Evolutionary conservation across 1,139 yeast genomes (phyloP).

Genomic region (Candida tetrigidarum): DNA sequence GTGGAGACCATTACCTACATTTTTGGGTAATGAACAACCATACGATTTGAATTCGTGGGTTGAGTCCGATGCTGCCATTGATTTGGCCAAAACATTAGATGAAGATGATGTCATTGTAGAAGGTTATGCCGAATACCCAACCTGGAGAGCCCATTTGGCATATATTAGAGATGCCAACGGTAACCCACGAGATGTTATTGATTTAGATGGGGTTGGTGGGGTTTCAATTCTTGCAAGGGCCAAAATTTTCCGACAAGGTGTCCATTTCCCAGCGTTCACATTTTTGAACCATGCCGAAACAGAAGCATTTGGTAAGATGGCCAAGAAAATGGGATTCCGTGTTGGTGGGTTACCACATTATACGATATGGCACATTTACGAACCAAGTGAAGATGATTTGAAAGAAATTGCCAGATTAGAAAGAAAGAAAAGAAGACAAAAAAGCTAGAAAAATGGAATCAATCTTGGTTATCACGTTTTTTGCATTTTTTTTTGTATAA

Average conservation of each 20-base stretch:
- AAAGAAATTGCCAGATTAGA: slow-evolving; percentile 72
- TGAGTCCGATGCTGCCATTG: slow-evolving; percentile 73
- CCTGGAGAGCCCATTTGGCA: slow-evolving; percentile 86
- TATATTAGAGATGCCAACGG: slow-evolving; percentile 70
- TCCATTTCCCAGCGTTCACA: slow-evolving; percentile 87
- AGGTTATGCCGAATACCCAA: slow-evolving; percentile 89
- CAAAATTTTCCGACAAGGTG: slow-evolving; percentile 78
- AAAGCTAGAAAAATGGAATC: slow-evolving; percentile 16
- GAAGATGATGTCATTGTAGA: slow-evolving; percentile 92
- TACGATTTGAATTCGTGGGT: slow-evolving; percentile 91
- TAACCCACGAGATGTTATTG: slow-evolving; percentile 65
- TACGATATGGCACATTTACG: slow-evolving; percentile 87
- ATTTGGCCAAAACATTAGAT: slow-evolving; percentile 64
- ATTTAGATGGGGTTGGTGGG: slow-evolving; percentile 89
- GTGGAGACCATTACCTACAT: slow-evolving; percentile 84
- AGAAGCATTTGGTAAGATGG: slow-evolving; percentile 90
- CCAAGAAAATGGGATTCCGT: slow-evolving; percentile 74
- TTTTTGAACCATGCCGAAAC: slow-evolving; percentile 92
- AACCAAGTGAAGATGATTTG: slow-evolving; percentile 90
- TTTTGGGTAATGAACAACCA: slow-evolving; percentile 78
- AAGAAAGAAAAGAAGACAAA: slow-evolving; percentile 62
- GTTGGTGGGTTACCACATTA: slow-evolving; percentile 92
- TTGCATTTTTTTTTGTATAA: not conserved
- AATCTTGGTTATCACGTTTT: slow-evolving; percentile 6
- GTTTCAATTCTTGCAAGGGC: slow-evolving; percentile 87